These are phyloP conservation scores for Solanum verrucosum DNA, from an alignment of 257 asterid species.

Conservation along the genomic window DNA sequence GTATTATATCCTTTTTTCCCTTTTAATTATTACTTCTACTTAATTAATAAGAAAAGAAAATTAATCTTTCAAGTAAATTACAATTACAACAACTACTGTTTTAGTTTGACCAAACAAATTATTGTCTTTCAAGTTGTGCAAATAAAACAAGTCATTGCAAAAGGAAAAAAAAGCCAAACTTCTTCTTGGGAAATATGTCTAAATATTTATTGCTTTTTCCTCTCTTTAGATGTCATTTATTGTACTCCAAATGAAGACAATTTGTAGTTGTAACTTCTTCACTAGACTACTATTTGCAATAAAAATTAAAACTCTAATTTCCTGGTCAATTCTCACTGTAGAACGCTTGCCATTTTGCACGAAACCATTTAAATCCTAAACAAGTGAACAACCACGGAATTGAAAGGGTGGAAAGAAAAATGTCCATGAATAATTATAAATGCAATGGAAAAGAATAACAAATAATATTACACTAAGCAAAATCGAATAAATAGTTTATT, in stretches of 20 bases:
- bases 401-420: background rate
- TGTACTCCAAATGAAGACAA: background rate
- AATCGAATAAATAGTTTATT: too few species aligned
- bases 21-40: background rate
- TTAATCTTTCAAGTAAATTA: background rate
- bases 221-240: background rate
- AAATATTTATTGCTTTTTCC: background rate
- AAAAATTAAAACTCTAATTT: too few species aligned
- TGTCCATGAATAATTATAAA: background rate
- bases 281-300: background rate
- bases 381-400: background rate
- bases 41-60: background rate
- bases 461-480: background rate
- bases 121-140: background rate
- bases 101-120: background rate
- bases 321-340: background rate
- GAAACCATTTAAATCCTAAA: background rate
- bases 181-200: background rate
- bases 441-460: background rate
- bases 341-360: background rate
- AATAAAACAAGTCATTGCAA: background rate
- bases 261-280: background rate
- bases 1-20: background rate
- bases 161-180: too few species aligned
- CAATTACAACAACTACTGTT: background rate